phyloP scores from a whole-genome alignment of 345 rosid species.

The Excoecaria agallocha region DNA sequence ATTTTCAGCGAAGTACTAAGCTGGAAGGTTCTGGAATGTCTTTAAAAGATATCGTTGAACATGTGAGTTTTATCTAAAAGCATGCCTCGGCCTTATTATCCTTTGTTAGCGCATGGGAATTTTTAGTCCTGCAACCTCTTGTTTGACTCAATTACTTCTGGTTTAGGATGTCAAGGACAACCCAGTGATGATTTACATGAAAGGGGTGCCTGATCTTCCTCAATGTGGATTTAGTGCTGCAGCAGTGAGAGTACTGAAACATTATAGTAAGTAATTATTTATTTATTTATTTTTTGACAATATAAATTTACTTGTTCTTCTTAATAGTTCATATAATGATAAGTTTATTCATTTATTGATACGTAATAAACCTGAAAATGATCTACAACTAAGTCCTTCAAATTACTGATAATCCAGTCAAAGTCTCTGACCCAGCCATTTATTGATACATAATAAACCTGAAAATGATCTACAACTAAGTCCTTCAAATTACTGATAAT shows the following conservation, averaged over 20 bases:
- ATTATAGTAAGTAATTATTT: slow-evolving; percentile 65
- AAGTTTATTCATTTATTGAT: neutral
- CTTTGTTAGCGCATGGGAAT: neutral
- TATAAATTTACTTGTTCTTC: neutral
- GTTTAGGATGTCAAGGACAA: slow-evolving; percentile 85
- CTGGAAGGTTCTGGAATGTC: slow-evolving; percentile 44
- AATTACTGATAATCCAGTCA: neutral
- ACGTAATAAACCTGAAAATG: neutral
- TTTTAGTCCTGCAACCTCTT: neutral
- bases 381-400: neutral
- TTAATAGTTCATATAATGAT: neutral
- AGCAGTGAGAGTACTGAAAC: slow-evolving; percentile 81
- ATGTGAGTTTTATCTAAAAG: slow-evolving; percentile 36
- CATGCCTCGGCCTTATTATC: neutral
- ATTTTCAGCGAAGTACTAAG: slow-evolving; percentile 70
- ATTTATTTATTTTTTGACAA: neutral
- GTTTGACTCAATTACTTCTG: slow-evolving; percentile 21
- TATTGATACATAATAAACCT: neutral
- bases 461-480: neutral
- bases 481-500: neutral
- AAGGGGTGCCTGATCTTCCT: slow-evolving; percentile 89
- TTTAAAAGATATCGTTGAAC: slow-evolving; percentile 67
- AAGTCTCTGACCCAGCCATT: neutral
- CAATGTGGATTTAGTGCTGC: slow-evolving; percentile 95
- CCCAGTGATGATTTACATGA: slow-evolving; percentile 93